Percentiles rank a stretch among this genome's conserved stretches.
phyloP scores from a whole-genome alignment of 495 filamentous ascomycete genomes.

The Aspergillus heteromorphus region DNA sequence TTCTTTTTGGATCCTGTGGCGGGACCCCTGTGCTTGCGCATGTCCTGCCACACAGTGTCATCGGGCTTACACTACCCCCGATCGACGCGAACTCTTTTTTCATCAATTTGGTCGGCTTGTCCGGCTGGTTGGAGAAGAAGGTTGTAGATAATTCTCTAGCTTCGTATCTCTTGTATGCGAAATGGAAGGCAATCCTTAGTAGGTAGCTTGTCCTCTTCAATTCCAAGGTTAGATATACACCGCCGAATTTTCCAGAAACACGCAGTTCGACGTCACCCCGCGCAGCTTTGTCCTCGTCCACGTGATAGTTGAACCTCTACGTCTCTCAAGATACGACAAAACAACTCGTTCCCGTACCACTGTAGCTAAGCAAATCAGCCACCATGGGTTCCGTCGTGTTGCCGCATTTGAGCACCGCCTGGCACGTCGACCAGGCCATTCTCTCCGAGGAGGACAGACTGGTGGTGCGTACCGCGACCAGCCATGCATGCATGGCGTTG shows the following conservation, averaged over 20 bases:
- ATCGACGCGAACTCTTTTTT: constrained; percentile 79
- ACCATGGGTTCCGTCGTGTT: constrained; percentile 88
- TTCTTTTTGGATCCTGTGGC: constrained; percentile 62
- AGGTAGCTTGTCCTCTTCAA: no score
- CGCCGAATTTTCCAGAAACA: background rate
- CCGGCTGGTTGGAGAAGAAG: constrained; percentile 61
- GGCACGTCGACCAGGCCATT: constrained; percentile 95
- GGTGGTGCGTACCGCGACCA: constrained; percentile 50
- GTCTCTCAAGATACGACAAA: background rate
- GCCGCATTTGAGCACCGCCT: constrained; percentile 86
- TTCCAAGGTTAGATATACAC: background rate
- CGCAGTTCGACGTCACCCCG: background rate
- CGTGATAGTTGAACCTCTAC: background rate
- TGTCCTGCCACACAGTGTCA: constrained; percentile 69
- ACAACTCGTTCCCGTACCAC: background rate
- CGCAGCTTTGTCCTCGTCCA: background rate
- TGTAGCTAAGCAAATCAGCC: background rate
- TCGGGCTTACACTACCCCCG: constrained; percentile 83
- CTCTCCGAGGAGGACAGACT: constrained; percentile 90
- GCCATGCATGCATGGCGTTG: background rate
- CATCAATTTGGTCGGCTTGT: constrained; percentile 52
- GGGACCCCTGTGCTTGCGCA: constrained; percentile 79
- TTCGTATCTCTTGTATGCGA: no score
- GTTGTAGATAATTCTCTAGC: background rate
- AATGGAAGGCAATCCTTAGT: no score